Percentiles rank a stretch among this genome's conserved stretches.
These are phyloP conservation scores for Chaetoceros tenuissimus DNA, from an alignment of 108 stramenopile species.

Conservation along the genomic window DNA sequence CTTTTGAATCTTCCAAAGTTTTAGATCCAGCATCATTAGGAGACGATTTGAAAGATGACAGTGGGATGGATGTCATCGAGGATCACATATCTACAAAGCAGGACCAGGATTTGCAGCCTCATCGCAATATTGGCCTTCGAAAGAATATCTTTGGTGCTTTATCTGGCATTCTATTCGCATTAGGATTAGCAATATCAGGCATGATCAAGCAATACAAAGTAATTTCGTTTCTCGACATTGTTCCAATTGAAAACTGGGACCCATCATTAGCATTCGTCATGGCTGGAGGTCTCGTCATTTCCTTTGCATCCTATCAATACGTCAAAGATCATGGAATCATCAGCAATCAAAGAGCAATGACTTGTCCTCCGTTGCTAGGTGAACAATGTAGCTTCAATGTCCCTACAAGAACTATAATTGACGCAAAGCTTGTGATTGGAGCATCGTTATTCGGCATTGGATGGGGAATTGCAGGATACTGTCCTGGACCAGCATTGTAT, in stretches of 20 bases:
- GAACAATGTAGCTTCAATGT: too few species aligned
- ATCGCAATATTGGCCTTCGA: too few species aligned
- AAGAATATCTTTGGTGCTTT: conserved; percentile 17
- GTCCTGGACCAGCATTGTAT: conserved; percentile 57
- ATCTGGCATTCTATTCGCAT: conserved; percentile 28
- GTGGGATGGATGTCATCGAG: too few species aligned
- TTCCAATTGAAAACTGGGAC: conserved; percentile 57
- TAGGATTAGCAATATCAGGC: conserved; percentile 46
- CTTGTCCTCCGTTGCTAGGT: too few species aligned
- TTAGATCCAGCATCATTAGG: too few species aligned
- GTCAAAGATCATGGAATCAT: conserved; percentile 33
- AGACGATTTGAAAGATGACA: too few species aligned
- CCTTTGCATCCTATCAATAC: conserved; percentile 51
- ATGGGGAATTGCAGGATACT: conserved; percentile 47
- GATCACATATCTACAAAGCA: too few species aligned
- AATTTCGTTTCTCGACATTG: conserved; percentile 50
- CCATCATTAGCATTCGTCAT: conserved; percentile 71
- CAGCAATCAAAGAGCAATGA: too few species aligned
- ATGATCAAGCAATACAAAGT: conserved; percentile 65
- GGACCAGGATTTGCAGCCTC: too few species aligned
- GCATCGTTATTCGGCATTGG: conserved; percentile 47
- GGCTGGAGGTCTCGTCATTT: conserved; percentile 58
- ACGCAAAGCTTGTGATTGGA: conserved; percentile 31
- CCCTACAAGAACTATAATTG: conserved; percentile 38
- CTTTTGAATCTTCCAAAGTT: too few species aligned